phyloP scores from a whole-genome alignment of 202 grass and related monocot species.

The Digitaria exilis region DNA sequence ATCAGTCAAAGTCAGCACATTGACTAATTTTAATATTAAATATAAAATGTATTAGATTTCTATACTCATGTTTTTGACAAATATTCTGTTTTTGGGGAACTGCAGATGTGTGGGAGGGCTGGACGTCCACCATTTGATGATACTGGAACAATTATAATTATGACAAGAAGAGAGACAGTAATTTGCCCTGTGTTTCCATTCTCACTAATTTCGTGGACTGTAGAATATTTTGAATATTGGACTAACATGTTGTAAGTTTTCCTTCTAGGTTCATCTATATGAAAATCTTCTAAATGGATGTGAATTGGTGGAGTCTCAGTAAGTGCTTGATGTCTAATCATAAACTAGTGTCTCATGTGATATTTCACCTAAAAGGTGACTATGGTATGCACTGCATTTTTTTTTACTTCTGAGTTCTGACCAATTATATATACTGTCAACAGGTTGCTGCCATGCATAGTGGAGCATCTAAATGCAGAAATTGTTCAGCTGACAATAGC shows the following conservation, averaged over 20 bases:
- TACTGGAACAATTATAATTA: slow-evolving; percentile 94
- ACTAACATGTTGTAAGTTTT: slow-evolving; percentile 38
- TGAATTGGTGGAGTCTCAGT: slow-evolving; percentile 99
- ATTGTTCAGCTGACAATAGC: slow-evolving; percentile 91
- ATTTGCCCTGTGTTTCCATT: slow-evolving; percentile 28
- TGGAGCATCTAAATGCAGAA: slow-evolving; percentile 92
- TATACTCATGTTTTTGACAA: slow-evolving; percentile 32
- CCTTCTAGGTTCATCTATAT: slow-evolving; percentile 85
- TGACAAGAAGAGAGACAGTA: slow-evolving; percentile 98
- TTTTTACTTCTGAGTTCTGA: slow-evolving; percentile 29
- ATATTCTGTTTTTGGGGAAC: slow-evolving; percentile 27
- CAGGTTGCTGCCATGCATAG: slow-evolving; percentile 86
- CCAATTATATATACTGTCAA: slow-evolving; percentile 35
- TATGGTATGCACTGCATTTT: slow-evolving; percentile 11
- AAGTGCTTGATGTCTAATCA: slow-evolving; percentile 48
- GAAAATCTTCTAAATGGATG: slow-evolving; percentile 92
- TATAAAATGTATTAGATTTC: slow-evolving; percentile 28
- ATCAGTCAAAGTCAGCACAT: neutral
- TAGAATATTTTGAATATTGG: slow-evolving; percentile 19
- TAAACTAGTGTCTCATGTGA: slow-evolving; percentile 39
- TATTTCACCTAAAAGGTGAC: slow-evolving; percentile 31
- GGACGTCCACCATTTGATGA: slow-evolving; percentile 96
- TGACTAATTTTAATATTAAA: slow-evolving; percentile 15
- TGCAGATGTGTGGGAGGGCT: slow-evolving; percentile 94
- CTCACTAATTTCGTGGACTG: slow-evolving; percentile 19